Evolutionary conservation across 2,329 filamentous ascomycete genomes (phyloP).

Genomic region (Alternaria sp.): DNA sequence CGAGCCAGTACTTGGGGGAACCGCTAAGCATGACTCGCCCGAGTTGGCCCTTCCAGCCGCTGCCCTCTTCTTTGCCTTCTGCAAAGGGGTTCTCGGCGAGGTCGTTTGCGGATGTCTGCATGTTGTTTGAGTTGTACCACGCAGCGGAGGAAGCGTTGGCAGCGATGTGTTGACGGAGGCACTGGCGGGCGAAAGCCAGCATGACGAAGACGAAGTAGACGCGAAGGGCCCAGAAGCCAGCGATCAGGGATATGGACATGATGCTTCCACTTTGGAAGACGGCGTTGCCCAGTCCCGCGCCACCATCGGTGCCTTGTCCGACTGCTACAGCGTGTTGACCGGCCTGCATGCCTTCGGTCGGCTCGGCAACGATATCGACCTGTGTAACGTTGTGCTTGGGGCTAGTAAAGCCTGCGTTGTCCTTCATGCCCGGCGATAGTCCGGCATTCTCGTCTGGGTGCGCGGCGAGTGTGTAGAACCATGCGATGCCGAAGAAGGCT

Average conservation of each 20-base stretch:
- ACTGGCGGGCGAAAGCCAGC: slow-evolving; percentile 80
- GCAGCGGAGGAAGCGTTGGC: slow-evolving; percentile 54
- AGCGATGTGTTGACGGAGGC: slow-evolving; percentile 73
- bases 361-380: slow-evolving; percentile 63
- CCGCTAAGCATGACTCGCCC: slow-evolving; percentile 81
- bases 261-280: slow-evolving; percentile 72
- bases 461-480: slow-evolving; percentile 79
- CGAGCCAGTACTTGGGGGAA: slow-evolving; percentile 82
- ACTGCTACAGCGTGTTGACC: slow-evolving; percentile 65
- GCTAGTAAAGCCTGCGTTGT: slow-evolving; percentile 71
- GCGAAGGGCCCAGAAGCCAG: slow-evolving; percentile 75
- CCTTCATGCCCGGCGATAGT: slow-evolving; percentile 64
- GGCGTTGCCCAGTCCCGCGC: slow-evolving; percentile 66
- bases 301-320: slow-evolving; percentile 49
- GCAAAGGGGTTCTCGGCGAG: slow-evolving; percentile 75
- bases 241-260: slow-evolving; percentile 80
- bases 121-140: slow-evolving; percentile 50
- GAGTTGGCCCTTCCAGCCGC: slow-evolving; percentile 79
- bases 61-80: slow-evolving; percentile 72
- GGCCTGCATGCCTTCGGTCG: slow-evolving; percentile 54
- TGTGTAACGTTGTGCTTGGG: slow-evolving; percentile 68
- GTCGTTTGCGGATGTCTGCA: slow-evolving; percentile 55
- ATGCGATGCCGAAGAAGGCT: slow-evolving; percentile 79
- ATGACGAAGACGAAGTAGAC: slow-evolving; percentile 86
- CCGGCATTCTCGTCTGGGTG: slow-evolving; percentile 56